Evolutionary conservation across 768 basidiomycete genomes (phyloP), one percentile per base, ranked within the genome.

Genomic region (Pleurotus giganteus): DNA sequence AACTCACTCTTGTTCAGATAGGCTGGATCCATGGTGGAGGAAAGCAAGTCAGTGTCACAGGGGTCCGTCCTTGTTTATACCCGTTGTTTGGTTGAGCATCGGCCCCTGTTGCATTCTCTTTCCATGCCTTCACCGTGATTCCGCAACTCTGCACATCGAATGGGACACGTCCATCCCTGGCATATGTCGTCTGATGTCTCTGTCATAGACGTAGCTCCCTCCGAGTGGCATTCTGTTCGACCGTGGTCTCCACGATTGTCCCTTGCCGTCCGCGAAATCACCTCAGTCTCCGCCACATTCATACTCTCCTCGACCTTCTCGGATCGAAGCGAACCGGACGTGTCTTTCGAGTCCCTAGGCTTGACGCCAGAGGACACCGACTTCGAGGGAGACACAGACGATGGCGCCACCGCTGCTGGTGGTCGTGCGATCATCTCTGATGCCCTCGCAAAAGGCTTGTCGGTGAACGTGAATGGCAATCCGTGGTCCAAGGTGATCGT

Each of bases 281-380:
- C 91, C 21, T 92, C 91, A 0, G 91, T 92, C 39, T 91, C 91
- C 1, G 89, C 82, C 7, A 91, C 89, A 0, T 91, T 93, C 63
- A 78, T 87, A 57, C 77, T 93, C 21, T 83, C 83, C 0, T 82
- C 85, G 7, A 71, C 73, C 3, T 66, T 79, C 55, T 71, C 76
- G 34, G 71, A 71, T 59, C 58, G 66, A n/a, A 65, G 66, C 27
- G 71, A 74, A 32, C 60, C 71, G 39, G 77, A 79, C 53, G 67
- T 72, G n/a, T 73, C 74, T 13, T 61, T 81, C 45, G 71, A 73
- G 12, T 71, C 74, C 11, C 69, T 78, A 4, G 74, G 72, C 4
- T 63, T 77, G 54, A 53, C 56, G 0, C 70, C 66, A 27, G 68
- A 70, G 7, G 71, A 75, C 28, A 57, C 60, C 12, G 65, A 67